Percentiles rank a stretch among this genome's conserved stretches.
phyloP scores from a whole-genome alignment of 345 rosid species.

The Garcia nutans region DNA sequence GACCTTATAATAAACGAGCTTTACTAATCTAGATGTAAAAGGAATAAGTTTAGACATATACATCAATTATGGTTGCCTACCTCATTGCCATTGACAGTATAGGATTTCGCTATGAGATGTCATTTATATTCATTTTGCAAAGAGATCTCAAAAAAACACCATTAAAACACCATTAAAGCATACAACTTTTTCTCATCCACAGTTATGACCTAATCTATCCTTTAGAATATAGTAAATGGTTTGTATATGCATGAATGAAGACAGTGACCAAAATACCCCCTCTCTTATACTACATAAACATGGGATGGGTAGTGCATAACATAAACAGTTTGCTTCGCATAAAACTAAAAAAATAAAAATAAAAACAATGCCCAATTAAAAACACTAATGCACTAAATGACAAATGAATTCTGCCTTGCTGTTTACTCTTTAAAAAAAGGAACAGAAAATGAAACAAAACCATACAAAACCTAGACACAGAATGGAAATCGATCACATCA shows the following conservation, averaged over 20 bases:
- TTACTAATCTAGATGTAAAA: neutral
- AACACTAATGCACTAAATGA: too few species aligned
- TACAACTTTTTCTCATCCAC: neutral
- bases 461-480: too few species aligned
- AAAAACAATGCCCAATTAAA: too few species aligned
- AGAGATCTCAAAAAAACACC: neutral
- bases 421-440: too few species aligned
- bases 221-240: neutral
- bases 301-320: too few species aligned
- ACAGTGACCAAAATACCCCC: neutral
- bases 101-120: neutral
- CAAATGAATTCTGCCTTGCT: too few species aligned
- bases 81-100: neutral
- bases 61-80: neutral
- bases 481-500: too few species aligned
- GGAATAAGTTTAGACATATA: neutral
- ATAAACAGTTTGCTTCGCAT: too few species aligned
- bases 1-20: neutral
- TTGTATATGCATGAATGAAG: neutral
- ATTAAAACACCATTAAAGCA: neutral
- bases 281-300: too few species aligned
- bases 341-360: too few species aligned
- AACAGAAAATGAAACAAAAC: too few species aligned
- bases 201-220: too few species aligned
- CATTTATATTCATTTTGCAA: neutral